Conservation (phyloP, 331 rosid genomes). For the Phaseolus coccineus region DNA sequence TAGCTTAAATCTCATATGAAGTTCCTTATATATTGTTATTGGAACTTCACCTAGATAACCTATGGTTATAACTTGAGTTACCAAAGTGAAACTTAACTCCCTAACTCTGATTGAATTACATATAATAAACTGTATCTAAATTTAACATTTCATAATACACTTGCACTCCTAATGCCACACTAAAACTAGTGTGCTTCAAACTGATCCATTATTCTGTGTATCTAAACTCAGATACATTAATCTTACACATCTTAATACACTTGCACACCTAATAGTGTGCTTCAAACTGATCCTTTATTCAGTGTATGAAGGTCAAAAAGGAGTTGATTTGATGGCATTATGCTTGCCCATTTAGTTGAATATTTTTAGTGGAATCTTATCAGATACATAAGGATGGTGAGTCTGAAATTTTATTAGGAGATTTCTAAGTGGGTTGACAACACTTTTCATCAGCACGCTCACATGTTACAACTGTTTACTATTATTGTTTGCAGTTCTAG, state of each 20-base stretch:
- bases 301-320: background rate
- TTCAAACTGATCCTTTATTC: background rate
- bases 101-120: no score
- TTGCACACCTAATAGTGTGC: background rate
- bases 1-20: background rate
- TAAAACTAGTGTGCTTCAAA: background rate
- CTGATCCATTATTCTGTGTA: background rate
- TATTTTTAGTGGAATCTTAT: background rate
- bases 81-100: no score
- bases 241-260: no score
- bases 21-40: no score
- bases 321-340: background rate
- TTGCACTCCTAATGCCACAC: background rate
- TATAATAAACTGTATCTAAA: no score
- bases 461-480: background rate
- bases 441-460: slow-evolving; percentile 23
- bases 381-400: background rate
- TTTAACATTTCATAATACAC: no score
- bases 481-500: background rate
- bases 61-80: no score
- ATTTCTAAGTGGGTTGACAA: slow-evolving; percentile 17
- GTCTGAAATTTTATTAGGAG: background rate
- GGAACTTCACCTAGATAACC: no score
- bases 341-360: slow-evolving; percentile 15
- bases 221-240: no score